Percentiles rank a stretch among this genome's conserved stretches.
Conservation (phyloP, 2,329 filamentous ascomycete genomes). For the Cladophialophora bantiana region DNA sequence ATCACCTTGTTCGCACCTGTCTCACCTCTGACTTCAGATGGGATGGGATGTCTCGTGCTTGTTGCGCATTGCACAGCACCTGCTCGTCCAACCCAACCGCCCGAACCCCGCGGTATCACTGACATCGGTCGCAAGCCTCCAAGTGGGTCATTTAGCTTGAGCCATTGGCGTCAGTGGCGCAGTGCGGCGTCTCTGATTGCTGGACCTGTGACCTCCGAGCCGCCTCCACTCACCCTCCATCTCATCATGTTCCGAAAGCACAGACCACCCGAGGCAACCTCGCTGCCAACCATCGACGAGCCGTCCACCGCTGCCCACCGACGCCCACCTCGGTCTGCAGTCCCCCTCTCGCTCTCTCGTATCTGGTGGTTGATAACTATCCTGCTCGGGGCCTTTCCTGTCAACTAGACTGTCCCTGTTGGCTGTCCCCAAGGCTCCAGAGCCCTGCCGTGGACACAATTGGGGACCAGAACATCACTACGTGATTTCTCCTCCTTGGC, state of each 20-base stretch:
- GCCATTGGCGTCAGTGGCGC: constrained; percentile 29
- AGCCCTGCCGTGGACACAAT: neutral
- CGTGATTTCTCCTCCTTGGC: constrained; percentile 8
- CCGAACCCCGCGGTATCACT: constrained; percentile 21
- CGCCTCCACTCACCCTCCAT: constrained; percentile 13
- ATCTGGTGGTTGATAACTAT: neutral
- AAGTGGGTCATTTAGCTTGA: constrained; percentile 5
- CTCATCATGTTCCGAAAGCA: constrained; percentile 24
- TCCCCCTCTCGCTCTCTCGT: neutral
- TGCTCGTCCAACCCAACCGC: neutral
- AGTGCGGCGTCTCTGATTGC: constrained; percentile 12
- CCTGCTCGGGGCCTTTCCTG: neutral
- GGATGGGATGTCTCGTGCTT: constrained; percentile 4
- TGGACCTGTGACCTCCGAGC: constrained; percentile 2
- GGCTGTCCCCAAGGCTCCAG: neutral
- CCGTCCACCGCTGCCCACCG: neutral
- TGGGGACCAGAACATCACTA: constrained; percentile 1
- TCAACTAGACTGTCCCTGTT: constrained; percentile 5
- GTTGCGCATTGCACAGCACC: constrained; percentile 5
- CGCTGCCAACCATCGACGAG: constrained; percentile 1
- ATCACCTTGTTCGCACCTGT: neutral
- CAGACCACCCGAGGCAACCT: constrained; percentile 9
- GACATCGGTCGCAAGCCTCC: constrained; percentile 5
- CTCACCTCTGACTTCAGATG: constrained; percentile 4
- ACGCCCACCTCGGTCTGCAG: constrained; percentile 5